Conservation (phyloP, 2,329 filamentous ascomycete genomes). For the Tolypocladium capitatum region DNA sequence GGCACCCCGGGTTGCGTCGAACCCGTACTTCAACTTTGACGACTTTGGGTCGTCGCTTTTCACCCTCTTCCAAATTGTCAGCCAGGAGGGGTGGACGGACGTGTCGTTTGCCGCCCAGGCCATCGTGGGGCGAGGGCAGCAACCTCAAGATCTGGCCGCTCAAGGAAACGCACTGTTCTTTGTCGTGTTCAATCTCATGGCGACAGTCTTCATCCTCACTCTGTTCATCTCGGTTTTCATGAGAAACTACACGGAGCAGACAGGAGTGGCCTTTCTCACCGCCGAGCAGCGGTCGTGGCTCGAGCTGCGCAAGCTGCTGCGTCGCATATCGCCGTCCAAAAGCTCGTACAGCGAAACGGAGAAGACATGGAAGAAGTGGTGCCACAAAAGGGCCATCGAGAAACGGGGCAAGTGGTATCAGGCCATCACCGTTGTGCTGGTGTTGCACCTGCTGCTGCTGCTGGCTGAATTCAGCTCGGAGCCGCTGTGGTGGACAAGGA, state of each 20-base stretch:
- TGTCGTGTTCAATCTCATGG: constrained; percentile 88
- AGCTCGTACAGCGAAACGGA: constrained; percentile 68
- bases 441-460: constrained; percentile 72
- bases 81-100: constrained; percentile 94
- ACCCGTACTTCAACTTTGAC: constrained; percentile 84
- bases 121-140: constrained; percentile 62
- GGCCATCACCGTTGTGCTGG: constrained; percentile 63
- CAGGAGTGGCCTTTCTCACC: constrained; percentile 89
- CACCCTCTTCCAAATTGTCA: constrained; percentile 96
- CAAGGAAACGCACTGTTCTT: constrained; percentile 91
- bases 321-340: constrained; percentile 90
- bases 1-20: constrained; percentile 66
- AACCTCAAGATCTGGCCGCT: constrained; percentile 55
- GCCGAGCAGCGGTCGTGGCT: constrained; percentile 95
- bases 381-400: constrained; percentile 83
- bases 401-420: constrained; percentile 90
- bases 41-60: constrained; percentile 89
- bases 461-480: constrained; percentile 78
- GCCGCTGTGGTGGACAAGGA: constrained; percentile 52
- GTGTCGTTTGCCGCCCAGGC: constrained; percentile 77
- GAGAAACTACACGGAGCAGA: constrained; percentile 98
- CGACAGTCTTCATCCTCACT: constrained; percentile 91
- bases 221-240: constrained; percentile 99
- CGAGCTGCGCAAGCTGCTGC: constrained; percentile 78
- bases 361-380: constrained; percentile 79